Conservation (phyloP, 2,329 filamentous ascomycete genomes). For the Pyrenophora teres region DNA sequence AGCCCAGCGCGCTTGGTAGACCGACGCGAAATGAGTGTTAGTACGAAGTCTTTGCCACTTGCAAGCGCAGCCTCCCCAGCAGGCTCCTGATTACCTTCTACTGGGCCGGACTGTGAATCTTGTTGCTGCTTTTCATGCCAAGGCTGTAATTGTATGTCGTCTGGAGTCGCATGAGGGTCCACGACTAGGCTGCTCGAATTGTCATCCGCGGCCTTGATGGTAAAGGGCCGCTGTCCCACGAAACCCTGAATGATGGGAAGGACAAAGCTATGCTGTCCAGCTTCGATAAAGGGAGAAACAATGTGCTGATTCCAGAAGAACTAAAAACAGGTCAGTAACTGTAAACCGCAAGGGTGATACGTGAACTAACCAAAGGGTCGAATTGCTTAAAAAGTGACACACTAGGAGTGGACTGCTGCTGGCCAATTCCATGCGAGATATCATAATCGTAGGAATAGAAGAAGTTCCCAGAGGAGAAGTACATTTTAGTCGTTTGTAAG, state of each 20-base stretch:
- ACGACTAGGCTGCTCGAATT: conserved; percentile 41
- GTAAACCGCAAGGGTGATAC: background rate
- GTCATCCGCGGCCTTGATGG: conserved; percentile 61
- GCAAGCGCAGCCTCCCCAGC: conserved; percentile 42
- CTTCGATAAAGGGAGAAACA: conserved; percentile 71
- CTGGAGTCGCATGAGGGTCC: conserved; percentile 38
- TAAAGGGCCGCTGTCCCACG: conserved; percentile 82
- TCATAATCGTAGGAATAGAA: conserved; percentile 96
- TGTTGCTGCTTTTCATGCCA: conserved; percentile 39
- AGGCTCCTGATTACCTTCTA: conserved; percentile 13
- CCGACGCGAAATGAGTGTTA: conserved; percentile 91
- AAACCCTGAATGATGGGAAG: conserved; percentile 93
- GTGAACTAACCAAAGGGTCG: conserved; percentile 64
- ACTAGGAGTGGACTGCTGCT: conserved; percentile 51
- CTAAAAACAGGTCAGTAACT: conserved; percentile 33
- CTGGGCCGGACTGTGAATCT: conserved; percentile 25
- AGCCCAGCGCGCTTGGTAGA: conserved; percentile 85
- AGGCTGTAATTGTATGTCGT: conserved; percentile 44
- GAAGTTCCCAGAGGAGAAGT: conserved; percentile 83
- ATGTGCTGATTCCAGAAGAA: conserved; percentile 94
- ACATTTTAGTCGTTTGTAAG: conserved; percentile 78
- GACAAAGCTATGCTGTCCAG: conserved; percentile 71
- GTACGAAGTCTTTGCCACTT: conserved; percentile 62
- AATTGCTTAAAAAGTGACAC: conserved; percentile 72
- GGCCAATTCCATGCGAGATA: conserved; percentile 69